These are phyloP conservation scores for Aspergillus viridinutans DNA, from an alignment of 2,329 filamentous ascomycete genomes.

Conservation along the genomic window DNA sequence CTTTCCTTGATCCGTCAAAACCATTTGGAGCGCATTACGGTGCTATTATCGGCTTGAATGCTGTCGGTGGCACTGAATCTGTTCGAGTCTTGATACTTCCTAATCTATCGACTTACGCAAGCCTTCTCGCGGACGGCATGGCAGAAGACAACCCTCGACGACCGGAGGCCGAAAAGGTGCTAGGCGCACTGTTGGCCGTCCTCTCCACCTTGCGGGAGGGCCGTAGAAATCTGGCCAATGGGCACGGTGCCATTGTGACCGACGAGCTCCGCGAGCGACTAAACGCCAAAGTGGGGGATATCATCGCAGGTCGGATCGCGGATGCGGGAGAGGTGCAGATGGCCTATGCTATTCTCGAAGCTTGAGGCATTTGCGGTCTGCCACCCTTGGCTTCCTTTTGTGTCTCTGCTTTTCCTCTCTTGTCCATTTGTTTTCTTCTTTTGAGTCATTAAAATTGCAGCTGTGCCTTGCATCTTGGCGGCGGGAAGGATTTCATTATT, in stretches of 20 bases:
- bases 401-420: neutral
- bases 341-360: conserved; percentile 36
- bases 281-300: conserved; percentile 37
- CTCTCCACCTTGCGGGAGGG: conserved; percentile 53
- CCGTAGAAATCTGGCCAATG: conserved; percentile 36
- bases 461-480: neutral
- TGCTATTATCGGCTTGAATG: conserved; percentile 72
- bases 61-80: conserved; percentile 67
- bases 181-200: conserved; percentile 54
- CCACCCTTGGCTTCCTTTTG: neutral
- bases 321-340: conserved; percentile 39
- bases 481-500: conserved; percentile 2
- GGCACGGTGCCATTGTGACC: conserved; percentile 32
- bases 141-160: conserved; percentile 48
- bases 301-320: conserved; percentile 39
- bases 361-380: conserved; percentile 9
- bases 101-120: conserved; percentile 62
- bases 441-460: neutral
- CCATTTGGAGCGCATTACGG: conserved; percentile 84
- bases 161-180: conserved; percentile 58
- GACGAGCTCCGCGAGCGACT: conserved; percentile 37
- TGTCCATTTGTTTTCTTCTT: neutral
- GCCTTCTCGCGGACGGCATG: conserved; percentile 54
- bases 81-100: conserved; percentile 62
- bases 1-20: conserved; percentile 81